A percentile compares a stretch with the other conserved stretches of the same genome.
phyloP scores from a whole-genome alignment of 176 grass and related monocot species.

The Ensete glaucum region DNA sequence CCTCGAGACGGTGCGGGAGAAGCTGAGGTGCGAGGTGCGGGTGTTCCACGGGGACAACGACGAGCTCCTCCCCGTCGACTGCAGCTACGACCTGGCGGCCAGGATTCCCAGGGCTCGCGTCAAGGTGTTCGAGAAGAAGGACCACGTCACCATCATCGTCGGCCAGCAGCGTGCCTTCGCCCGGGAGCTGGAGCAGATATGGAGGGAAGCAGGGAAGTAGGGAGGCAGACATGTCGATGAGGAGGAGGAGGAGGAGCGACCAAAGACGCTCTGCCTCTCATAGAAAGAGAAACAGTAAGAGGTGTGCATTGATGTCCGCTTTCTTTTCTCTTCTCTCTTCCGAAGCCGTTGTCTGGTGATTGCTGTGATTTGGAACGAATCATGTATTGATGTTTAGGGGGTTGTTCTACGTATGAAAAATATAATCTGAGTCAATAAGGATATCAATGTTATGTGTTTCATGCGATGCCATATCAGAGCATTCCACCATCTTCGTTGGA shows the following conservation, averaged over 20 bases:
- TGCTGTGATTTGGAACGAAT: not conserved
- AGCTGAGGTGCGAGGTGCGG: slow-evolving; percentile 7
- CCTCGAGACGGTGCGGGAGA: slow-evolving; percentile 3
- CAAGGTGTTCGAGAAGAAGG: slow-evolving; percentile 13
- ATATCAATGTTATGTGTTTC: not conserved
- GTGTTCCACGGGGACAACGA: slow-evolving; percentile 17
- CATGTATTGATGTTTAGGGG: not conserved
- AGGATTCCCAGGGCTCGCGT: slow-evolving; percentile 7
- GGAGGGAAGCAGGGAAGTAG: not conserved
- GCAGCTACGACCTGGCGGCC: slow-evolving; percentile 13
- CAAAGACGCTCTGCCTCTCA: too few species aligned
- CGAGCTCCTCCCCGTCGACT: slow-evolving; percentile 19
- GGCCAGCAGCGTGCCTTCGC: slow-evolving; percentile 19
- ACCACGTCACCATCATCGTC: slow-evolving; percentile 23
- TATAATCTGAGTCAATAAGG: not conserved
- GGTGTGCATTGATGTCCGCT: not conserved
- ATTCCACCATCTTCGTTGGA: too few species aligned
- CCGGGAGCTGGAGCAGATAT: slow-evolving; percentile 18
- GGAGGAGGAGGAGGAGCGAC: too few species aligned
- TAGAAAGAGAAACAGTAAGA: too few species aligned
- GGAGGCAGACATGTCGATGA: not conserved
- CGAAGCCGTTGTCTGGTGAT: not conserved
- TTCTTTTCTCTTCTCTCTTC: not conserved
- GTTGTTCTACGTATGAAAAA: not conserved
- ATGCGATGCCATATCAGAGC: too few species aligned